Base-by-base conservation (phyloP, 2,329 filamentous ascomycete genomes). In the Penicillium psychrosexuale region DNA sequence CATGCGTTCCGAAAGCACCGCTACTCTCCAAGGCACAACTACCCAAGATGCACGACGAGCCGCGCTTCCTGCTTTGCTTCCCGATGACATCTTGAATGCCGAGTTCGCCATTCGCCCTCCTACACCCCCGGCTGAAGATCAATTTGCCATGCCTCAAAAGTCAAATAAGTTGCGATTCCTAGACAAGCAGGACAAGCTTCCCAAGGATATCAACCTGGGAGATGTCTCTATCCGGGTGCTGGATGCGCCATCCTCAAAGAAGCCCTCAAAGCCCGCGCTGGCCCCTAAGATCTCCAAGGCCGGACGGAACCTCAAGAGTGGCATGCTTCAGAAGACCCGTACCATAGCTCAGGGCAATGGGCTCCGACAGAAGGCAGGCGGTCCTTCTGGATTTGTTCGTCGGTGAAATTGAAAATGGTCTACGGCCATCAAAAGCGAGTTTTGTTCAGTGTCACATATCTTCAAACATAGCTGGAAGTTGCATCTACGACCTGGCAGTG, bases 181-280 rank as follows among this genome's bases (percentile, higher is more conserved):
- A 27, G 78, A 81, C 47, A 73, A 72, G 49, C 70, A 69, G 9
- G 75, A 80, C 48, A 80, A 77, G 61, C 69, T 73, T 11, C 70
- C 76, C 15, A 82, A 80, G 68, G 80, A 83, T 62, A 63, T 81
- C 43, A 75, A 74, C 56, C 72, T 75, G 53, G 79, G 80, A 2
- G 74, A 75, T 45, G 69, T 80, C 34, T 78, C 73, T 17, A 78
- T 83, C 34, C 75, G 77, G 19, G 78, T 83, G 8, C 63, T 82
- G 38, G 74, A 74, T 33, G 68, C 74, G 34, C 57, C 61, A 22
- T 60, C 64, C 45, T 59, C 66, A 24, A 64, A 64, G 44, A 72
- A 72, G 58, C 75, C 73, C 38, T 60, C 62, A n/a, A 70, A 75
- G 34, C 62, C 76, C 17, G 65, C 71, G 39, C 59, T 76, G n/a